Evolutionary conservation across 192 early-diverging fungal genomes (phyloP).

Genomic region (Coemansia umbellata): DNA sequence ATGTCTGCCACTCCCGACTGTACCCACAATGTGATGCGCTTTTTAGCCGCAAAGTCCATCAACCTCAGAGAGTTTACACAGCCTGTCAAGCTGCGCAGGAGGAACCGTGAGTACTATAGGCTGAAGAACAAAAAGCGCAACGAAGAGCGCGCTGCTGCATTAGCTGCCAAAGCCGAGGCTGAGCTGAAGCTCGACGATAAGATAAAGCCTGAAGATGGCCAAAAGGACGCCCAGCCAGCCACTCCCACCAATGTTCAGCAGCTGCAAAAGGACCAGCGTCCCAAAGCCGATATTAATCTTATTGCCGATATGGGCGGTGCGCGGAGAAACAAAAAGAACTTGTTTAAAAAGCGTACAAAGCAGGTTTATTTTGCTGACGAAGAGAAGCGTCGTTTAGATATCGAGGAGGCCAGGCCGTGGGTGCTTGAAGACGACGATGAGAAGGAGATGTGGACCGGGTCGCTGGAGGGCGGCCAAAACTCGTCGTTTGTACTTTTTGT

Average conservation of each 20-base stretch:
- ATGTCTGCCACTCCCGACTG: slow-evolving; percentile 54
- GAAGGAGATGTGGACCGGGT: slow-evolving; percentile 62
- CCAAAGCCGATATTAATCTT: slow-evolving; percentile 55
- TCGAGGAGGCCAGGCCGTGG: slow-evolving; percentile 74
- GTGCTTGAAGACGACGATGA: slow-evolving; percentile 72
- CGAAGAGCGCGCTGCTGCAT: slow-evolving; percentile 51
- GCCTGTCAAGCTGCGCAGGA: slow-evolving; percentile 49
- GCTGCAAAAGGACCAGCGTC: slow-evolving; percentile 15
- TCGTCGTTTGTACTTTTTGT: slow-evolving; percentile 72
- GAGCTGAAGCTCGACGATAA: slow-evolving; percentile 5
- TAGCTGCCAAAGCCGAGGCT: neutral
- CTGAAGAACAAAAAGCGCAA: slow-evolving; percentile 41
- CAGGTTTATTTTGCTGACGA: slow-evolving; percentile 75
- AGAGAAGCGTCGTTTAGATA: slow-evolving; percentile 64
- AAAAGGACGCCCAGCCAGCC: neutral
- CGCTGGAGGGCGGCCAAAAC: slow-evolving; percentile 66
- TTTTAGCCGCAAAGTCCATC: slow-evolving; percentile 54
- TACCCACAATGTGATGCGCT: slow-evolving; percentile 66
- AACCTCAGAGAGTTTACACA: slow-evolving; percentile 54
- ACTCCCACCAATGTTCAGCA: neutral
- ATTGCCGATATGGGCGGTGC: slow-evolving; percentile 75
- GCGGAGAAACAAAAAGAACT: slow-evolving; percentile 68
- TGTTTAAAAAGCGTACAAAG: slow-evolving; percentile 78
- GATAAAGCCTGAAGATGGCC: slow-evolving; percentile 7
- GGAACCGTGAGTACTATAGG: slow-evolving; percentile 39